Conservation (phyloP, 257 asterid genomes). For the Voacanga thouarsii region DNA sequence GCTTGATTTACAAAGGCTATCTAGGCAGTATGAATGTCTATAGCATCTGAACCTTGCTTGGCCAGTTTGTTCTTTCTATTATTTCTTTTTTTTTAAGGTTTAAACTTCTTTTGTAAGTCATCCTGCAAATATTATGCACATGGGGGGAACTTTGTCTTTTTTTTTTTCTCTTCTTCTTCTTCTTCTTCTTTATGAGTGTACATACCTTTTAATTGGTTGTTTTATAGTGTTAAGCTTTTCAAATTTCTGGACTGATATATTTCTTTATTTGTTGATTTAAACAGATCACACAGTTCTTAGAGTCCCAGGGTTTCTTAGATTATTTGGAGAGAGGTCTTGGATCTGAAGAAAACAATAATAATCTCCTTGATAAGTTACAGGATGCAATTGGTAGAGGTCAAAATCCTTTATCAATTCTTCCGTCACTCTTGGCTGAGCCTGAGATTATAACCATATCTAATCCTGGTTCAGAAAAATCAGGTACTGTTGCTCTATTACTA, state of each 20-base stretch:
- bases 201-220: neutral
- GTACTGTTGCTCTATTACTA: slow-evolving; percentile 26
- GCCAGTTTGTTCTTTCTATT: neutral
- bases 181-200: neutral
- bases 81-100: neutral
- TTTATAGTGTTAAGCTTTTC: neutral
- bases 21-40: neutral
- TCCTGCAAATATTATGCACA: neutral
- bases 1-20: slow-evolving; percentile 8
- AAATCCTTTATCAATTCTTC: slow-evolving; percentile 67
- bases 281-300: slow-evolving; percentile 90
- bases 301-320: slow-evolving; percentile 92
- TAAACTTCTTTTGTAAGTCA: neutral
- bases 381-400: slow-evolving; percentile 97
- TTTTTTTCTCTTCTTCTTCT: neutral
- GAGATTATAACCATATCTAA: slow-evolving; percentile 72
- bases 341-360: slow-evolving; percentile 62
- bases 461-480: slow-evolving; percentile 51
- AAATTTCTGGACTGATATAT: slow-evolving; percentile 4
- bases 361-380: slow-evolving; percentile 92
- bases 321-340: slow-evolving; percentile 91
- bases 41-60: neutral
- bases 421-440: slow-evolving; percentile 44
- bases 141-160: neutral
- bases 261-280: slow-evolving; percentile 28